A percentile compares a stretch with the other conserved stretches of the same genome.
Evolutionary conservation across 2,329 filamentous ascomycete genomes (phyloP).

Genomic region (Hawksworthiomyces lignivorus): DNA sequence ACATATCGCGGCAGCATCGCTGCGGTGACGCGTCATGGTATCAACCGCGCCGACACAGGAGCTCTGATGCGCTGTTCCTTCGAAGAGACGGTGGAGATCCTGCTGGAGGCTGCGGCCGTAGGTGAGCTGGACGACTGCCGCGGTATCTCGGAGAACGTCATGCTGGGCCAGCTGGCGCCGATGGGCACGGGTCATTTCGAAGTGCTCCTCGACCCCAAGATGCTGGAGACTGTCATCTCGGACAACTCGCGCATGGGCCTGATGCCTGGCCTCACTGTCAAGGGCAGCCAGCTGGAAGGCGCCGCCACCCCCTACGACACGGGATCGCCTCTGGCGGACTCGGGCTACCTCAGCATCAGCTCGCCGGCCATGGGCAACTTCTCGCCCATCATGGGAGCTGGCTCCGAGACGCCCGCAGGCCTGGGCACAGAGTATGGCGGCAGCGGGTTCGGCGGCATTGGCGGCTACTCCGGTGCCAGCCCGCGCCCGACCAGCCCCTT

Average conservation of each 20-base stretch:
- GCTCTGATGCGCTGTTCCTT: constrained; percentile 99
- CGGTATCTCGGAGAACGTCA: constrained; percentile 97
- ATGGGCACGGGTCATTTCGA: constrained; percentile 97
- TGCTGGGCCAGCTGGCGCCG: constrained; percentile 93
- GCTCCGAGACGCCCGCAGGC: constrained; percentile 62
- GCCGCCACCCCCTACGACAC: constrained; percentile 92
- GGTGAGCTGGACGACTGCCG: constrained; percentile 97
- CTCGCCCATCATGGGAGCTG: constrained; percentile 69
- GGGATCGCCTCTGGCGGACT: constrained; percentile 69
- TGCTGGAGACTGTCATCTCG: constrained; percentile 90
- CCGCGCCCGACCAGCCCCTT: constrained; percentile 70
- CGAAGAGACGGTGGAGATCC: constrained; percentile 97
- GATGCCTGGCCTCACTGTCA: constrained; percentile 70
- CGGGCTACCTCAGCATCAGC: constrained; percentile 51
- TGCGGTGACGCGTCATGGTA: constrained; percentile 94
- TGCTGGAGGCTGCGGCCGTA: constrained; percentile 87
- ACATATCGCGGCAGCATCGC: constrained; percentile 90
- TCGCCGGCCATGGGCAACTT: constrained; percentile 59
- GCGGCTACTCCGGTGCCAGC: constrained; percentile 54
- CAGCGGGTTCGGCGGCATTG: constrained; percentile 36
- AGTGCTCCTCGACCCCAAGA: constrained; percentile 83
- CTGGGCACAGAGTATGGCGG: constrained; percentile 56
- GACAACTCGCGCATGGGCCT: constrained; percentile 83
- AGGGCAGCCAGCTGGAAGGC: constrained; percentile 68
- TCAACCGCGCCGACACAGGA: constrained; percentile 96